Conservation (phyloP, 106 monocot species). For the Acorus calamus region DNA sequence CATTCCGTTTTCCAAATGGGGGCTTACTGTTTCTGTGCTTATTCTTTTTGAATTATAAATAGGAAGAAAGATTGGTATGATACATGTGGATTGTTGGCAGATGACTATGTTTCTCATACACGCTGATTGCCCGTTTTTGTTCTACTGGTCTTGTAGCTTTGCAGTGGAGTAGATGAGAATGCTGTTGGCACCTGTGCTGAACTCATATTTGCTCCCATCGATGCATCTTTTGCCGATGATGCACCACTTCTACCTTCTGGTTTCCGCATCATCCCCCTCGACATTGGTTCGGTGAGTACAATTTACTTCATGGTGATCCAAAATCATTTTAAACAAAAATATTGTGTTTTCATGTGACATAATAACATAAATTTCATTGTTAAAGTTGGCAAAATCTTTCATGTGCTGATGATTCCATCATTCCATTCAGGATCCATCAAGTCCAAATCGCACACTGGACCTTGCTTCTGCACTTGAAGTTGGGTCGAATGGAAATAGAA, state of each 20-base stretch:
- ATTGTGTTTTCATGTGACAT: too few species aligned
- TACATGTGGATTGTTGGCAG: too few species aligned
- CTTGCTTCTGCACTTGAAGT: slow-evolving; percentile 74
- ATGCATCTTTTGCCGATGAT: slow-evolving; percentile 69
- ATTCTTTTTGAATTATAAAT: too few species aligned
- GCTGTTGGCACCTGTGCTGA: slow-evolving; percentile 41
- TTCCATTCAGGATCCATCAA: slow-evolving; percentile 28
- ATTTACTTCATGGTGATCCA: too few species aligned
- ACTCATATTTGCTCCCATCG: slow-evolving; percentile 67
- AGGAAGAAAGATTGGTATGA: too few species aligned
- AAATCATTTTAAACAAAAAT: too few species aligned
- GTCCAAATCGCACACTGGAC: slow-evolving; percentile 49
- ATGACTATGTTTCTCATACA: too few species aligned
- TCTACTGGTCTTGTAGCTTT: slow-evolving; percentile 28
- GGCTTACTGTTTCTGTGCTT: too few species aligned
- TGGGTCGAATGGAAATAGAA: slow-evolving; percentile 24
- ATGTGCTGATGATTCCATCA: too few species aligned
- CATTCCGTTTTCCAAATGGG: too few species aligned
- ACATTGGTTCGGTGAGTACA: slow-evolving; percentile 25
- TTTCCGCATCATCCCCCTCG: slow-evolving; percentile 68
- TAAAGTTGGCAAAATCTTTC: too few species aligned
- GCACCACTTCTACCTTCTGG: slow-evolving; percentile 60
- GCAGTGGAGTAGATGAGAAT: slow-evolving; percentile 55
- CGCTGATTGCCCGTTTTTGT: neutral
- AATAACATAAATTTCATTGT: too few species aligned